phyloP scores from a whole-genome alignment of 225 moss, liverwort and hornwort genomes.

The Pseudoscleropodium purum region DNA sequence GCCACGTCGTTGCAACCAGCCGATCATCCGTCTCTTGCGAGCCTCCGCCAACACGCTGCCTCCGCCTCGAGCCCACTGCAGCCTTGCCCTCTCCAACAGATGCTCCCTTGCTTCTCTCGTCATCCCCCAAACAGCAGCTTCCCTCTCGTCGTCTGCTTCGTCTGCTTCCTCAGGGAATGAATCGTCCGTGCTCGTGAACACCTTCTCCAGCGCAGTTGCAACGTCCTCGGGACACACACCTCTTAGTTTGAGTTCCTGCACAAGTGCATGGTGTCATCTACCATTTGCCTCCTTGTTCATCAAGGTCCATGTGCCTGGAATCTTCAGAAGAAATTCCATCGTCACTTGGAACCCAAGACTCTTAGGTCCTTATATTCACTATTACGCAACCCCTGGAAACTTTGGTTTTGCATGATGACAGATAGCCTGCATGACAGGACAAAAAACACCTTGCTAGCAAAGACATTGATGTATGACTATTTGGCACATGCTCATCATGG shows the following conservation, averaged over 20 bases:
- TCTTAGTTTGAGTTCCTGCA: constrained; percentile 67
- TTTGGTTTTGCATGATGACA: not conserved
- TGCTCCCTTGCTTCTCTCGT: constrained; percentile 57
- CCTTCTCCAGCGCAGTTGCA: constrained; percentile 35
- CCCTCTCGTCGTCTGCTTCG: constrained; percentile 16
- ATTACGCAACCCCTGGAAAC: not conserved
- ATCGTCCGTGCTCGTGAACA: constrained; percentile 31
- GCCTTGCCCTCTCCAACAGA: constrained; percentile 51
- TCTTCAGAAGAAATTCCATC: not conserved
- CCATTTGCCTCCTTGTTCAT: not conserved
- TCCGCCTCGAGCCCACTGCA: constrained; percentile 66
- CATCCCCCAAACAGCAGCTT: constrained; percentile 55
- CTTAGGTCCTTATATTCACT: not conserved
- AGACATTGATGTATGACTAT: not conserved
- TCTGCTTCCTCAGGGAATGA: not conserved
- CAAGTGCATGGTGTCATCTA: not conserved
- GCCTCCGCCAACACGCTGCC: constrained; percentile 32
- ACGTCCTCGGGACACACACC: constrained; percentile 52
- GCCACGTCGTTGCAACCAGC: constrained; percentile 89
- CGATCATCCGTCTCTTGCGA: constrained; percentile 71
- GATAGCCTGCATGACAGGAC: not conserved
- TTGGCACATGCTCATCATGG: not conserved
- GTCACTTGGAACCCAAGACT: not conserved
- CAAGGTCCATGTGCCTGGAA: not conserved
- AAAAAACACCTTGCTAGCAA: not conserved